phyloP scores from a whole-genome alignment of 495 filamentous ascomycete genomes.

The Trichoderma orchidacearum region DNA sequence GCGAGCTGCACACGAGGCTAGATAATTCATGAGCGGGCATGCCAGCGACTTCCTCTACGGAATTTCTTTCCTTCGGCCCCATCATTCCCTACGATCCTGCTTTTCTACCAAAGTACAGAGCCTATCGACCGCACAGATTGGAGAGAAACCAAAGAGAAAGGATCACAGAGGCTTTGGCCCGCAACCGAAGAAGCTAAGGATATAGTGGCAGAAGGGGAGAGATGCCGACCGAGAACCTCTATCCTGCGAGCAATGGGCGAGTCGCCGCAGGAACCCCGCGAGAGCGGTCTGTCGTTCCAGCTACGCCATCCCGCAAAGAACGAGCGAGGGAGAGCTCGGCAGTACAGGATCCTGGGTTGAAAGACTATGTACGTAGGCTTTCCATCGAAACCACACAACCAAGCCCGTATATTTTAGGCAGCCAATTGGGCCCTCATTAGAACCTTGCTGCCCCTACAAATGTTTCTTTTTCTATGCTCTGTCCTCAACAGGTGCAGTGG shows the following conservation, averaged over 20 bases:
- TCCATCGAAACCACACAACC: too few relatives aligned
- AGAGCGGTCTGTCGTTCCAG: constrained; percentile 4
- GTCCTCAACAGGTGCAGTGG: background rate
- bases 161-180: background rate
- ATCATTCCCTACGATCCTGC: background rate
- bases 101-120: background rate
- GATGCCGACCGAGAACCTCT: background rate
- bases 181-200: background rate
- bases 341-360: constrained; percentile 26
- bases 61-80: background rate
- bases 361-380: constrained; percentile 46
- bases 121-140: background rate
- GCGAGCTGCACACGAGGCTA: background rate
- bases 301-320: constrained; percentile 20
- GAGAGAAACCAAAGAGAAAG: background rate
- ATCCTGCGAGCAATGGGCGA: constrained; percentile 9
- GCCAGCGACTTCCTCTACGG: background rate
- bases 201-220: background rate
- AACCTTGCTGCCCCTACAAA: too few relatives aligned
- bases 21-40: background rate
- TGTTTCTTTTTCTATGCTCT: background rate
- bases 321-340: constrained; percentile 19
- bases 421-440: too few relatives aligned
- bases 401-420: too few relatives aligned
- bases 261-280: constrained; percentile 5